These are phyloP conservation scores for Paramecium pentaurelia DNA, from an alignment of 73 alveolate species.

Conservation along the genomic window DNA sequence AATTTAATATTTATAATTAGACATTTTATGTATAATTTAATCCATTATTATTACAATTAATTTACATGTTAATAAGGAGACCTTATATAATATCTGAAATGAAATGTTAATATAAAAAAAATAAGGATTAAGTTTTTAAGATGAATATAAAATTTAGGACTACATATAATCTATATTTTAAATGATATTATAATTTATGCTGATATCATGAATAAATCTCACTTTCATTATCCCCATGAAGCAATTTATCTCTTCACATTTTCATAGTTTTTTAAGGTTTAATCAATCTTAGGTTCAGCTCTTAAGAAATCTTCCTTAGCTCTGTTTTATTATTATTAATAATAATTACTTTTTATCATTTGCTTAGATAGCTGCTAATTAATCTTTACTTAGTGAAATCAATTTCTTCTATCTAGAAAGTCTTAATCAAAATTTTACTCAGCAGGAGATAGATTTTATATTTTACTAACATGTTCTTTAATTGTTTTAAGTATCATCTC, in stretches of 20 bases:
- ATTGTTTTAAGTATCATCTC: conserved; percentile 49
- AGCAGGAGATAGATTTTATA: conserved; percentile 46
- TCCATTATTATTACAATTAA: not conserved
- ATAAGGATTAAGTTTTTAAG: not conserved
- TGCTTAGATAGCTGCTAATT: not conserved
- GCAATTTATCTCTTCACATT: conserved; percentile 6
- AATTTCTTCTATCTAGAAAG: conserved; percentile 10
- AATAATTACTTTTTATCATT: not conserved
- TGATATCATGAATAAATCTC: not conserved
- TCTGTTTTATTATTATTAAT: not conserved
- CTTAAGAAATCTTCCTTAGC: not conserved
- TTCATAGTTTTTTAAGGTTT: conserved; percentile 7
- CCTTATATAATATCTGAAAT: too few species aligned
- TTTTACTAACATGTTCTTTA: conserved; percentile 44
- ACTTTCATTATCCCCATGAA: conserved; percentile 34
- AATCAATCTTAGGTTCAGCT: conserved; percentile 31
- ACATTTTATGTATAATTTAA: not conserved
- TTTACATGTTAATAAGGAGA: not conserved
- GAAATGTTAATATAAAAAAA: too few species aligned
- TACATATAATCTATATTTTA: not conserved
- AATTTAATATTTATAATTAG: not conserved
- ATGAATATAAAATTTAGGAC: too few species aligned
- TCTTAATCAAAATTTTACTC: conserved; percentile 13
- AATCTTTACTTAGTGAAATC: not conserved
- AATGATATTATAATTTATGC: not conserved